Conservation (phyloP, 2,329 filamentous ascomycete species). For the Fusarium sublunatum region DNA sequence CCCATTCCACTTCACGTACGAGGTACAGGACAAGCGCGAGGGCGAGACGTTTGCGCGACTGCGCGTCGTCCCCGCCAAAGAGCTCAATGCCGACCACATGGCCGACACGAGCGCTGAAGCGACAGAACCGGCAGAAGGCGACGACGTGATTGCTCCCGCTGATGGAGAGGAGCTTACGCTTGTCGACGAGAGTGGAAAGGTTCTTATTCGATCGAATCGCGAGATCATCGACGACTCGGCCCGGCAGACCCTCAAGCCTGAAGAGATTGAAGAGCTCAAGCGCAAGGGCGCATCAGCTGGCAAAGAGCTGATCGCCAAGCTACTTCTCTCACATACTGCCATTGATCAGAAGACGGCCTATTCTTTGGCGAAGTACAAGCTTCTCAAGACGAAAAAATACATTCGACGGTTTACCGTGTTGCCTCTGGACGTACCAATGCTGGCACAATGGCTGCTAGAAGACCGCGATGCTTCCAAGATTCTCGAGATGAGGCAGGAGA, state of each 20-base stretch:
- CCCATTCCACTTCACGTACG: conserved; percentile 91
- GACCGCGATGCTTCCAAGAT: conserved; percentile 85
- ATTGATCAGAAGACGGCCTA: conserved; percentile 95
- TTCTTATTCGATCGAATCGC: conserved; percentile 66
- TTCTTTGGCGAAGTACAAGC: conserved; percentile 93
- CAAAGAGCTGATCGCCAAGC: conserved; percentile 90
- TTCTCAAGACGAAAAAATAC: conserved; percentile 94
- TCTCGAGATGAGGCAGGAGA: conserved; percentile 87
- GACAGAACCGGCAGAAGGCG: conserved; percentile 58
- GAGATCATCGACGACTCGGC: conserved; percentile 70
- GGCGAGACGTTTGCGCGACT: conserved; percentile 74
- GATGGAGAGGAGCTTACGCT: conserved; percentile 58
- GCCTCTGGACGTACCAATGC: conserved; percentile 80
- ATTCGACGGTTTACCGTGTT: conserved; percentile 86
- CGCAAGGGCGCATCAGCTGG: conserved; percentile 81
- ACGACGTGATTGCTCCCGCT: conserved; percentile 52
- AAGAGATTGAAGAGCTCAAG: conserved; percentile 79
- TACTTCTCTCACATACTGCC: conserved; percentile 87
- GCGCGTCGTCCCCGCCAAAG: conserved; percentile 81
- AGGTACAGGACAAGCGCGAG: conserved; percentile 78
- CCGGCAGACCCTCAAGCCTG: conserved; percentile 80
- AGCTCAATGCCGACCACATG: conserved; percentile 85
- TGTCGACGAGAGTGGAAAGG: conserved; percentile 56
- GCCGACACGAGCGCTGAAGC: conserved; percentile 55
- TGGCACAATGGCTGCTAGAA: conserved; percentile 81